These are phyloP conservation scores for Pyrus communis DNA, from an alignment of 306 rosid species.

Conservation along the genomic window DNA sequence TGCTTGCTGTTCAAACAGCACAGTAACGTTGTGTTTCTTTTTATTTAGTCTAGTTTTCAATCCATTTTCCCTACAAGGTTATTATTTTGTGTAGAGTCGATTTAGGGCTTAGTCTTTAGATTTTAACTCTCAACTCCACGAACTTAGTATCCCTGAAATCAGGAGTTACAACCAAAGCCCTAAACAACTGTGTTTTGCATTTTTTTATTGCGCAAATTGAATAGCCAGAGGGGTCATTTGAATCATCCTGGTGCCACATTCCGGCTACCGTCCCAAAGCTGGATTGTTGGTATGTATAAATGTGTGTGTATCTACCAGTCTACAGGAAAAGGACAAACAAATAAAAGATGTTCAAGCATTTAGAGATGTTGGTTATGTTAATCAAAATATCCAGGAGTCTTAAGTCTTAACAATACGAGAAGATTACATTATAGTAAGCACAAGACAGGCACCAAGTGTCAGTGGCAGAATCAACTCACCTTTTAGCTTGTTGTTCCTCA, in stretches of 20 bases:
- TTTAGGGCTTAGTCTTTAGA: not conserved
- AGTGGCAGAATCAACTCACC: conserved; percentile 41
- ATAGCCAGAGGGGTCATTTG: not conserved
- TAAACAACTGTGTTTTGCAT: not conserved
- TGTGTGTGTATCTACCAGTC: not conserved
- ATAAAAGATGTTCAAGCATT: not conserved
- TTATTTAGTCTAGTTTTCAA: not conserved
- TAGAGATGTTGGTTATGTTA: not conserved
- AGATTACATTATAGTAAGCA: not conserved
- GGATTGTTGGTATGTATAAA: not conserved
- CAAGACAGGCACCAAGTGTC: not conserved
- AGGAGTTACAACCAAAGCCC: not conserved
- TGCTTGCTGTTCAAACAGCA: not conserved
- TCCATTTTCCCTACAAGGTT: not conserved
- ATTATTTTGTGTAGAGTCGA: not conserved
- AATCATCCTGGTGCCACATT: not conserved
- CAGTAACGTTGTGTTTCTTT: not conserved
- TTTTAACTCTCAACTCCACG: not conserved
- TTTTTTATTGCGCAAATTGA: not conserved
- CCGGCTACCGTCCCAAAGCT: not conserved
- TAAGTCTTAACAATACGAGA: not conserved
- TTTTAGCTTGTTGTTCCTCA: conserved; percentile 88
- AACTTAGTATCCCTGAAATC: not conserved
- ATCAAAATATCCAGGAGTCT: not conserved
- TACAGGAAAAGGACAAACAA: not conserved